phyloP scores from a whole-genome alignment of 768 basidiomycete species.

The Suillus lakei region DNA sequence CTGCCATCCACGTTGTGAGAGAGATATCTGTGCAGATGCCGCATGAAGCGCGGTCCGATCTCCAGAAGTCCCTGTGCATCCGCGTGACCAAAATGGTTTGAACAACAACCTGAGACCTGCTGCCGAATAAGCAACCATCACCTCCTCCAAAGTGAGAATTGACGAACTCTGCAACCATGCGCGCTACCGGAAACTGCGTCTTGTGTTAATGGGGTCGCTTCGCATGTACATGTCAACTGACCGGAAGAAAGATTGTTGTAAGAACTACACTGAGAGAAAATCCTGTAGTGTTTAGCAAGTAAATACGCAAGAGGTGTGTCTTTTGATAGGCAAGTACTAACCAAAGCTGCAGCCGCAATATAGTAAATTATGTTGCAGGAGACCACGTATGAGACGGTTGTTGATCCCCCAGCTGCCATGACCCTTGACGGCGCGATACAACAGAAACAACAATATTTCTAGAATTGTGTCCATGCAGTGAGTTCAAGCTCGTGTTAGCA shows the following conservation, averaged over 20 bases:
- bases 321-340: not conserved
- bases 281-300: not conserved
- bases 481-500: not conserved
- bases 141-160: not conserved
- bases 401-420: not conserved
- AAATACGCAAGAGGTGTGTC: not conserved
- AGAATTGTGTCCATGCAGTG: not conserved
- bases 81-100: not conserved
- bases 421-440: not conserved
- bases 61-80: not conserved
- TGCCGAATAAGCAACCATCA: not conserved
- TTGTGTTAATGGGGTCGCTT: not conserved
- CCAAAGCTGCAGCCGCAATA: not conserved
- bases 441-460: not conserved
- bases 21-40: not conserved
- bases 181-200: not conserved
- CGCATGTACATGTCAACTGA: not conserved
- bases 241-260: not conserved
- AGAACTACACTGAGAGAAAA: not conserved
- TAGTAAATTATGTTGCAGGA: not conserved
- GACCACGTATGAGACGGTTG: not conserved
- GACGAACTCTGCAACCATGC: not conserved
- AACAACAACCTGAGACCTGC: not conserved
- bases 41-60: not conserved
- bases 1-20: not conserved